Conservation (phyloP, 257 asterid species). For the Plantago major region DNA sequence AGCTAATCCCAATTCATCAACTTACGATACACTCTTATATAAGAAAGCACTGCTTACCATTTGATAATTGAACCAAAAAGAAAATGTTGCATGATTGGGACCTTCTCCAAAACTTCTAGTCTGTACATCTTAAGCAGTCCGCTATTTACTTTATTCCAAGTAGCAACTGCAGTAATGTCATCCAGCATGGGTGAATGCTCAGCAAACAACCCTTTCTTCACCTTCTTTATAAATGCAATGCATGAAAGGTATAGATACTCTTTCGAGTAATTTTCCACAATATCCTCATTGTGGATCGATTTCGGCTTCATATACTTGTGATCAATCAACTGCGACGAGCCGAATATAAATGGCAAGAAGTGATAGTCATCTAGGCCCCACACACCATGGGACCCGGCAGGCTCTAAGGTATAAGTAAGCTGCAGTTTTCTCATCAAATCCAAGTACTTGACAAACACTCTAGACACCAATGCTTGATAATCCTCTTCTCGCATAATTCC, state of each 20-base stretch:
- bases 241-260: slow-evolving; percentile 82
- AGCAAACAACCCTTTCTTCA: slow-evolving; percentile 84
- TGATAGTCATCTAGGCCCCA: slow-evolving; percentile 99
- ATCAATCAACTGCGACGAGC: slow-evolving; percentile 84
- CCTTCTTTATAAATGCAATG: slow-evolving; percentile 73
- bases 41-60: slow-evolving; percentile 50
- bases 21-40: not conserved
- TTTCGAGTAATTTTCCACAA: slow-evolving; percentile 70
- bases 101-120: slow-evolving; percentile 86
- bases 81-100: slow-evolving; percentile 95
- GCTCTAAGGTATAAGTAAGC: slow-evolving; percentile 70
- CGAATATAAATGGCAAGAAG: slow-evolving; percentile 82
- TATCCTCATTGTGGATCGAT: slow-evolving; percentile 87
- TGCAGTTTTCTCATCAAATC: slow-evolving; percentile 91
- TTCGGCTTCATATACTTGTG: slow-evolving; percentile 98
- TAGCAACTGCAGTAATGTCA: slow-evolving; percentile 91
- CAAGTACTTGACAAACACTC: slow-evolving; percentile 70
- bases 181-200: slow-evolving; percentile 98
- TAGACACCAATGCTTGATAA: slow-evolving; percentile 71
- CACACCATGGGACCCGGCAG: slow-evolving; percentile 97
- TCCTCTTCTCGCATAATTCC: slow-evolving; percentile 75
- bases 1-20: slow-evolving; percentile 10
- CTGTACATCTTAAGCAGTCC: slow-evolving; percentile 94
- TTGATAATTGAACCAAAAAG: slow-evolving; percentile 83
- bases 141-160: slow-evolving; percentile 83